Evolutionary conservation across 2,329 filamentous ascomycete species (phyloP).

Genomic region (Aspergillus spinulosporus): DNA sequence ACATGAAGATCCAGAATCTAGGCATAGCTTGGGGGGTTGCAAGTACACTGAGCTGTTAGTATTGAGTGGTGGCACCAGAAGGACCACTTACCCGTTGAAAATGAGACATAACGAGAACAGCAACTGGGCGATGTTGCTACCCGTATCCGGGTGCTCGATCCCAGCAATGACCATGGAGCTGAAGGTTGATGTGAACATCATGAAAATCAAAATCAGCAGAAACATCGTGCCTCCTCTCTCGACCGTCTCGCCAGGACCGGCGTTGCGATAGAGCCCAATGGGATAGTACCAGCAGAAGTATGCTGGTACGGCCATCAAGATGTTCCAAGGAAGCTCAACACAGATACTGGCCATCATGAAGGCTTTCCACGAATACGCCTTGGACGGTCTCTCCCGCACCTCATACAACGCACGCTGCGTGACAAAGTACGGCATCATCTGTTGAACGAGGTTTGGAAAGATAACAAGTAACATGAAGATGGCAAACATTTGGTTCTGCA

Average conservation of each 20-base stretch:
- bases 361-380: conserved; percentile 69
- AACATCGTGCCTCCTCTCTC: conserved; percentile 64
- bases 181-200: conserved; percentile 70
- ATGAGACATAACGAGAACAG: conserved; percentile 58
- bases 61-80: not conserved
- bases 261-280: conserved; percentile 48
- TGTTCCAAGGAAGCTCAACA: conserved; percentile 66
- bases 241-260: conserved; percentile 34
- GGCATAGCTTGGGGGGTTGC: conserved; percentile 60
- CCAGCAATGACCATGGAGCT: conserved; percentile 71
- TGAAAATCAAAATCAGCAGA: conserved; percentile 63
- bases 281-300: conserved; percentile 68
- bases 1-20: conserved; percentile 78
- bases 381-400: conserved; percentile 60
- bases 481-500: conserved; percentile 87
- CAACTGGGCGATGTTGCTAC: conserved; percentile 60
- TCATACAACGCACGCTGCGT: conserved; percentile 58
- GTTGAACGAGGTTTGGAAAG: conserved; percentile 58
- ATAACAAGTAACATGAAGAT: conserved; percentile 81
- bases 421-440: conserved; percentile 59
- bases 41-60: conserved; percentile 53
- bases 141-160: conserved; percentile 66
- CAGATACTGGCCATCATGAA: conserved; percentile 69
- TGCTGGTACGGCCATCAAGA: conserved; percentile 58
- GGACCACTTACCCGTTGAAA: conserved; percentile 50